Evolutionary conservation across 306 rosid genomes (phyloP).

Genomic region (Cucumis melo): DNA sequence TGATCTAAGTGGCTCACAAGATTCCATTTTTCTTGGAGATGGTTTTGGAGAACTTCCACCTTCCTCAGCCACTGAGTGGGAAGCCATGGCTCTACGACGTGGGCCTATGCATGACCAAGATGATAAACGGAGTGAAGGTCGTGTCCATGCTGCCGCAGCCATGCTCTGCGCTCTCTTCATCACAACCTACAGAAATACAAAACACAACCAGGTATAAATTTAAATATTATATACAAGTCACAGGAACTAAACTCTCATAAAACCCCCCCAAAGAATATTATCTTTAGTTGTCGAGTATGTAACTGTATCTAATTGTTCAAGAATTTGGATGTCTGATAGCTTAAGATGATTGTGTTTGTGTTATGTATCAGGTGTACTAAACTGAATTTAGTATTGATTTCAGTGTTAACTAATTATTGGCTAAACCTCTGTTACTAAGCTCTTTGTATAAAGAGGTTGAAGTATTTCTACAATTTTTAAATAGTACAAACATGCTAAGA

Average conservation of each 20-base stretch:
- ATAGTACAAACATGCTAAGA: not conserved
- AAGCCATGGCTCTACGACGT: constrained; percentile 39
- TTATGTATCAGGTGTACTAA: no score
- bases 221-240: not conserved
- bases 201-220: not conserved
- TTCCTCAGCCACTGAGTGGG: constrained; percentile 26
- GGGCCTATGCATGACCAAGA: constrained; percentile 96
- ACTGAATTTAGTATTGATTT: no score
- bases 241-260: not conserved
- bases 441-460: no score
- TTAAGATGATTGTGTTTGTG: not conserved
- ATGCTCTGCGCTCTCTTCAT: constrained; percentile 89
- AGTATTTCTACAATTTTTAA: not conserved
- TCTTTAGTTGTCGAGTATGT: not conserved
- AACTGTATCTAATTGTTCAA: not conserved
- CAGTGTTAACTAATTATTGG: no score
- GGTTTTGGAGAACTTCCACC: constrained; percentile 23
- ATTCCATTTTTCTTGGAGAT: constrained; percentile 17
- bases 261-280: not conserved
- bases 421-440: no score
- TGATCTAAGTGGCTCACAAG: constrained; percentile 33
- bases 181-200: constrained; percentile 47
- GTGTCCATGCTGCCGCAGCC: constrained; percentile 97
- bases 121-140: constrained; percentile 52
- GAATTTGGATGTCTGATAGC: not conserved